Percentiles rank a stretch among this genome's conserved stretches.
Conservation (phyloP, 257 asterid species). For the Capsicum baccatum region DNA sequence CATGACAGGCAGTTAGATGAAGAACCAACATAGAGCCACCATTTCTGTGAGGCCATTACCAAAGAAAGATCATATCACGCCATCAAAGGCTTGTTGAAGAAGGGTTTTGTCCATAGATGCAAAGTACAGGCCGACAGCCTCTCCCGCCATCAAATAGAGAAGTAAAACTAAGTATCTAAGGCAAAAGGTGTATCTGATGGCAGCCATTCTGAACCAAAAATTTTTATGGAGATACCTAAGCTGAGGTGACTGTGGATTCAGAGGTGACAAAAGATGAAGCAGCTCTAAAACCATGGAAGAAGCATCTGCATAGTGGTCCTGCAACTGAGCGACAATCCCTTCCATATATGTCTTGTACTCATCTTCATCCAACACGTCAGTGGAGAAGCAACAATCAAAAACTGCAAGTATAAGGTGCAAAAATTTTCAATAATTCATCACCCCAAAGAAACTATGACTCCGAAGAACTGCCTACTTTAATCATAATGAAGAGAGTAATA, state of each 20-base stretch:
- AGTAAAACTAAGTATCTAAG: constrained; percentile 74
- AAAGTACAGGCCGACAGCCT: constrained; percentile 90
- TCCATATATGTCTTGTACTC: constrained; percentile 86
- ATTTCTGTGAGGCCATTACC: constrained; percentile 44
- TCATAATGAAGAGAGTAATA: background rate
- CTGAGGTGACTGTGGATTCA: constrained; percentile 99
- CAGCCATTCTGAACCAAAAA: constrained; percentile 84
- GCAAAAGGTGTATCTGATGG: constrained; percentile 88
- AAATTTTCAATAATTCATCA: constrained; percentile 12
- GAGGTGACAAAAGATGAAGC: constrained; percentile 90
- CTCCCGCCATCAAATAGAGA: constrained; percentile 75
- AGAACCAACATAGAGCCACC: too few species aligned
- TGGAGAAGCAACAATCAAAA: constrained; percentile 98
- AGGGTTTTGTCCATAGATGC: constrained; percentile 91
- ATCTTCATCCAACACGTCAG: constrained; percentile 86
- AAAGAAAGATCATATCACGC: constrained; percentile 22
- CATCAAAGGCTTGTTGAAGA: constrained; percentile 64
- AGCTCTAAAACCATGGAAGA: constrained; percentile 98
- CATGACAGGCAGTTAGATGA: too few species aligned
- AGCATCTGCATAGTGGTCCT: constrained; percentile 95
- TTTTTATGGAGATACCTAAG: constrained; percentile 93
- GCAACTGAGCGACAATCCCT: constrained; percentile 96
- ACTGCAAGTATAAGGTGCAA: constrained; percentile 51
- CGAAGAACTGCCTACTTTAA: background rate
- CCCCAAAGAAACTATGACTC: background rate